A percentile compares a stretch with the other conserved stretches of the same genome.
Evolutionary conservation across 257 asterid genomes (phyloP).

Genomic region (Vinca minor): DNA sequence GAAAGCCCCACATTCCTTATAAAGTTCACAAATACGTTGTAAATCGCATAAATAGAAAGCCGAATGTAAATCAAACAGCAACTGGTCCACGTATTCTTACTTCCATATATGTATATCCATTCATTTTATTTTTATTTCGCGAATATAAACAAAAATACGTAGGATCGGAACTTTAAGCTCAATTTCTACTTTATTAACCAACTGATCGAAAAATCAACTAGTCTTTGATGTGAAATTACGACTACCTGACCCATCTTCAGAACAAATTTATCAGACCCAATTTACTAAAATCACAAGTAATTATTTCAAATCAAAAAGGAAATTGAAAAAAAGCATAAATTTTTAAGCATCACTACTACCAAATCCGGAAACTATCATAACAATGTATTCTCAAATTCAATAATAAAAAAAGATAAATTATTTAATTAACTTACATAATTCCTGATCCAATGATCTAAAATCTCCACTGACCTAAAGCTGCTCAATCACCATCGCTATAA

Average conservation of each 20-base stretch:
- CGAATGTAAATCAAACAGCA: background rate
- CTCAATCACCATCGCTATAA: slow-evolving; percentile 22
- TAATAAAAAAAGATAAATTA: too few relatives aligned
- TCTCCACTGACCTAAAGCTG: slow-evolving; percentile 18
- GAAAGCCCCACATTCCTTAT: background rate
- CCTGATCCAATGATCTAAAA: slow-evolving; percentile 27
- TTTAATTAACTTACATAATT: slow-evolving; percentile 30
- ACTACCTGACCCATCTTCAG: too few relatives aligned
- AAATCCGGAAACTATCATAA: background rate
- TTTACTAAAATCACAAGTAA: background rate
- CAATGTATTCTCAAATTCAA: too few relatives aligned
- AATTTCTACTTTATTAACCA: too few relatives aligned
- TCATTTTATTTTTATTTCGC: background rate
- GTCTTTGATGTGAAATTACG: too few relatives aligned
- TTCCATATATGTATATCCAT: background rate
- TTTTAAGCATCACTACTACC: slow-evolving; percentile 1
- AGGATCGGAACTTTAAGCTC: background rate
- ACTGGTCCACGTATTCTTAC: background rate
- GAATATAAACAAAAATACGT: background rate
- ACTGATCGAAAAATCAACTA: too few relatives aligned
- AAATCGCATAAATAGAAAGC: background rate
- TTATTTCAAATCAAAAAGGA: background rate
- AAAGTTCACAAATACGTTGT: background rate
- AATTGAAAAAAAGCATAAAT: background rate
- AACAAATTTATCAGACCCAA: background rate